These are phyloP conservation scores for Trichocladium uniseriatum DNA, from an alignment of 495 filamentous ascomycete species.

Conservation along the genomic window DNA sequence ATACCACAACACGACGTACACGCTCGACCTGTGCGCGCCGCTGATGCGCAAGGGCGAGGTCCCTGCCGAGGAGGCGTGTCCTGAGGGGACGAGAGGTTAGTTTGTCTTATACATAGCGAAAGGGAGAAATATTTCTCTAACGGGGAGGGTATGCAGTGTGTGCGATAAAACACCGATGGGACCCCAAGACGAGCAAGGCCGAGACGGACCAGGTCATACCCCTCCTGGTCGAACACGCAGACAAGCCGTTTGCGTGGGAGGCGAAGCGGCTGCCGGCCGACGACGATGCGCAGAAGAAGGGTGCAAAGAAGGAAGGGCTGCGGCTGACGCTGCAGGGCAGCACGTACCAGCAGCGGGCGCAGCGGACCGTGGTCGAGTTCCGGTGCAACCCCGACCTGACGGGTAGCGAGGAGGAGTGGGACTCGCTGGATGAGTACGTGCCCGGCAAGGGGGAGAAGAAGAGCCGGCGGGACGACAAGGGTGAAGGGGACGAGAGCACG, in stretches of 20 bases:
- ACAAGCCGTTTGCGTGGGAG: slow-evolving; percentile 49
- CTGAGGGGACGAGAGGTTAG: slow-evolving; percentile 53
- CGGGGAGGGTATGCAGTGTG: slow-evolving; percentile 50
- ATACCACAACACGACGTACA: slow-evolving; percentile 67
- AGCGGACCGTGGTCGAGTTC: slow-evolving; percentile 74
- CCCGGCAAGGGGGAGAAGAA: slow-evolving; percentile 17
- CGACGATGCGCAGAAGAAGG: slow-evolving; percentile 44
- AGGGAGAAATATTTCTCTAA: too few relatives aligned
- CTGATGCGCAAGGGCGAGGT: slow-evolving; percentile 47
- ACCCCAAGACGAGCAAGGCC: slow-evolving; percentile 27
- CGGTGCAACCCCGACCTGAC: slow-evolving; percentile 60
- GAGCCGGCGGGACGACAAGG: slow-evolving; percentile 14
- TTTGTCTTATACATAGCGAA: background rate
- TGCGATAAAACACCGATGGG: slow-evolving; percentile 52
- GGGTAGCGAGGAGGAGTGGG: slow-evolving; percentile 58
- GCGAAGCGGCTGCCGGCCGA: slow-evolving; percentile 46
- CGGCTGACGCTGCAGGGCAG: slow-evolving; percentile 60
- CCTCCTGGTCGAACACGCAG: slow-evolving; percentile 54
- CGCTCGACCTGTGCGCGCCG: slow-evolving; percentile 70
- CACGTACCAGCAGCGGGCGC: slow-evolving; percentile 45
- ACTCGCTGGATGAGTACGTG: slow-evolving; percentile 38
- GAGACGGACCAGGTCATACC: slow-evolving; percentile 47
- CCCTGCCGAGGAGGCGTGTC: slow-evolving; percentile 45
- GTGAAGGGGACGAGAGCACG: slow-evolving; percentile 22
- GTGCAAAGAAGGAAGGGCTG: slow-evolving; percentile 52